phyloP scores from a whole-genome alignment of 371 early-diverging fungal species.

The Zychaea mexicana region DNA sequence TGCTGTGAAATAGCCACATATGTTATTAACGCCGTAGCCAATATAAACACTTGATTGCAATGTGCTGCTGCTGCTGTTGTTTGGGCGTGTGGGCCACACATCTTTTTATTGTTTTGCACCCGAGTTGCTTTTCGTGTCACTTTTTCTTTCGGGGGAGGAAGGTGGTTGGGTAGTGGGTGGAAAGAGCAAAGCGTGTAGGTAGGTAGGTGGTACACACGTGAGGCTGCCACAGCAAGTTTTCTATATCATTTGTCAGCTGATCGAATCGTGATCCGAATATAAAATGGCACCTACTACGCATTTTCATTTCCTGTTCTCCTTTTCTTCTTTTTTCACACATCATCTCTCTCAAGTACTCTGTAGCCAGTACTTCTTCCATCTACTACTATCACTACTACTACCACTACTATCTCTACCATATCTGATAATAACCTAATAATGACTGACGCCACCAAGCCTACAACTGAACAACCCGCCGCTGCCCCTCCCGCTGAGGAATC shows the following conservation, averaged over 20 bases:
- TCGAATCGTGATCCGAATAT: not conserved
- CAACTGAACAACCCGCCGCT: slow-evolving; percentile 1
- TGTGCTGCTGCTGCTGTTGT: no score
- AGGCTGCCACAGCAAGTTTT: not conserved
- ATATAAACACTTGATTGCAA: no score
- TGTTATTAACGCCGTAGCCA: no score
- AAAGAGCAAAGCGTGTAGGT: not conserved
- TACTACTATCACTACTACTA: not conserved
- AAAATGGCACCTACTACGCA: not conserved
- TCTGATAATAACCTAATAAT: not conserved
- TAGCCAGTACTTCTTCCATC: not conserved
- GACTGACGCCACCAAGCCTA: slow-evolving; percentile 11
- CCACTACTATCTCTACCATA: not conserved
- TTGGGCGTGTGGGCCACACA: no score
- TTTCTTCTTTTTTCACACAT: not conserved
- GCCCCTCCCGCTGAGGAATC: not conserved
- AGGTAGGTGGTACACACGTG: not conserved
- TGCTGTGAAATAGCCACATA: no score
- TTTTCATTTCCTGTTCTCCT: slow-evolving; percentile 3
- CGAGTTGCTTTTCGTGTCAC: not conserved
- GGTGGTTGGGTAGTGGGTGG: not conserved
- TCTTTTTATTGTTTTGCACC: not conserved
- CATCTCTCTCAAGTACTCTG: not conserved
- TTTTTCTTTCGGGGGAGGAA: not conserved
- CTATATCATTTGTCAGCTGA: slow-evolving; percentile 6